phyloP scores from a whole-genome alignment of 2,329 filamentous ascomycete genomes.

The Alternaria arborescens region DNA sequence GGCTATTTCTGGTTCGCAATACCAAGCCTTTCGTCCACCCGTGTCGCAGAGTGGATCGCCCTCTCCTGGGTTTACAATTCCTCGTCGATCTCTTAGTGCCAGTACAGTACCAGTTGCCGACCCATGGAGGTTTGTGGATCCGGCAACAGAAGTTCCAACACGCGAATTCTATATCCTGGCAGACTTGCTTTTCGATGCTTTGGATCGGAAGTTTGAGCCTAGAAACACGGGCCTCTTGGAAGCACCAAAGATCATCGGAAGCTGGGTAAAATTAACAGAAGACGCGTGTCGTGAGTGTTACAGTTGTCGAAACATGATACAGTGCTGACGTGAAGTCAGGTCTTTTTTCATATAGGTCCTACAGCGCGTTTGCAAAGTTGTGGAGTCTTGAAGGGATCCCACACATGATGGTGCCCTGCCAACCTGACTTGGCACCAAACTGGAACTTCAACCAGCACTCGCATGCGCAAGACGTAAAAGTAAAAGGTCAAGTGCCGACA shows the following conservation, averaged over 20 bases:
- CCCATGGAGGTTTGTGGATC: conserved; percentile 47
- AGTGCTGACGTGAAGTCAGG: conserved; percentile 23
- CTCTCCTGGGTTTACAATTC: conserved; percentile 34
- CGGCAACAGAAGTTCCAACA: conserved; percentile 43
- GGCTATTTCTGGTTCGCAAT: conserved; percentile 23
- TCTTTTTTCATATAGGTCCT: conserved; percentile 40
- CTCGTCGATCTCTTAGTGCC: conserved; percentile 40
- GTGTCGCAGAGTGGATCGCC: conserved; percentile 26
- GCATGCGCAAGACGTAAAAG: conserved; percentile 34
- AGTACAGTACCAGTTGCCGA: conserved; percentile 41
- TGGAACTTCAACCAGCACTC: conserved; percentile 42
- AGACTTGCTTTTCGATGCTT: conserved; percentile 45
- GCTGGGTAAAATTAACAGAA: conserved; percentile 41
- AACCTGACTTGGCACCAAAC: conserved; percentile 35
- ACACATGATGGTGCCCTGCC: conserved; percentile 46
- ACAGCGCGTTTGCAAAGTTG: conserved; percentile 42
- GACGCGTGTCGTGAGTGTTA: conserved; percentile 39
- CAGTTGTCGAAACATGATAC: background rate
- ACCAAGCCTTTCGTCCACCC: conserved; percentile 42
- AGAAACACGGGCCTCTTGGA: conserved; percentile 47
- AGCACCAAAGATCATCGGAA: conserved; percentile 43
- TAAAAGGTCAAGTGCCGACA: conserved; percentile 22
- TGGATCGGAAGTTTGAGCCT: conserved; percentile 47
- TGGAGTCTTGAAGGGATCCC: conserved; percentile 47
- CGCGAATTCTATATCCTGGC: conserved; percentile 49